These are phyloP conservation scores for Picocystis sp. DNA, from an alignment of 163 green algal genomes.

Conservation along the genomic window DNA sequence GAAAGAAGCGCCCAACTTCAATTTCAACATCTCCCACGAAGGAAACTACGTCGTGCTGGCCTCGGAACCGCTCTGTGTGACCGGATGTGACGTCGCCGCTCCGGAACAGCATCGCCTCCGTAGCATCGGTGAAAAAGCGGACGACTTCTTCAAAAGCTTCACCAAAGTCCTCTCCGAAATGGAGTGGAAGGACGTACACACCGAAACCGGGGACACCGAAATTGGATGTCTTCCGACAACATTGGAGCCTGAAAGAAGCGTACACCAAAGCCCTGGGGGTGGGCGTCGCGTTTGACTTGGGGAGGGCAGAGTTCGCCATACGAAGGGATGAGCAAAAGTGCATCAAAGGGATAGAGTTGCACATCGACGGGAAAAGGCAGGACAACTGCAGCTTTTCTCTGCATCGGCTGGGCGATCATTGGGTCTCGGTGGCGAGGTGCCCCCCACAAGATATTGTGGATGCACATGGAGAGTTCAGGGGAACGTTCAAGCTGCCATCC, in stretches of 20 bases:
- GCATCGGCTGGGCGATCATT: constrained; percentile 11
- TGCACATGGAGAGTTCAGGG: constrained; percentile 13
- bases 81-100: constrained; percentile 65
- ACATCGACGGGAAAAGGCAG: constrained; percentile 7
- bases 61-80: constrained; percentile 42
- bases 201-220: not conserved
- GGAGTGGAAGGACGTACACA: constrained; percentile 7
- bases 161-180: constrained; percentile 4
- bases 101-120: constrained; percentile 18
- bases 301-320: constrained; percentile 11
- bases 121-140: not conserved
- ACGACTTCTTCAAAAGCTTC: constrained; percentile 16
- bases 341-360: not conserved
- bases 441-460: constrained; percentile 11
- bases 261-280: constrained; percentile 68
- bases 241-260: constrained; percentile 76
- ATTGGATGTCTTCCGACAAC: constrained; percentile 14
- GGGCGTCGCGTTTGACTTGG: constrained; percentile 37
- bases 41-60: constrained; percentile 66
- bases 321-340: too few relatives aligned
- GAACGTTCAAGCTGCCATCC: not conserved
- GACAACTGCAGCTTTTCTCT: constrained; percentile 10
- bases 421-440: constrained; percentile 11
- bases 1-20: constrained; percentile 52
- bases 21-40: constrained; percentile 86